Base-by-base conservation (phyloP, 106 monocot genomes). In the Acanthochlamys bracteata region DNA sequence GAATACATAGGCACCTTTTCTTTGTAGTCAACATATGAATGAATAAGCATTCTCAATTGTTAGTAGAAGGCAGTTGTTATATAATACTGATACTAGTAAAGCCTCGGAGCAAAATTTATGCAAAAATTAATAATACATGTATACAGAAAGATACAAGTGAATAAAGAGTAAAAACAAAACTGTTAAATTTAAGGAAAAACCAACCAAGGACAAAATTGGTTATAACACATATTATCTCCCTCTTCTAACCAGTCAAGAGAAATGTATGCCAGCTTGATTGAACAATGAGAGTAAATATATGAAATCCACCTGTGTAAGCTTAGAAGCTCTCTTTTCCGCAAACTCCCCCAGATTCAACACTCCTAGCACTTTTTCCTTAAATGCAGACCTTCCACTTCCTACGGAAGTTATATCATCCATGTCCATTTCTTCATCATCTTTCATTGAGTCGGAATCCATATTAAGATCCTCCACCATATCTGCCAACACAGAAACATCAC, bases 281-380 rank as follows among this genome's bases (percentile, higher is more conserved):
- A 96, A 96, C 40, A 96, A 73, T 0, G 95, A 96, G 15, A 96
- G 95, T 55, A 96, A 78, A 60, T 88, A 88, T 64, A 96, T 65
- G 74, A 96, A 96, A 62, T 90, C 90, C 46, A 82, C 90, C 60
- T 96, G 87, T 9, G 82, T 78, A 8, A 96, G 88, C 72, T 96
- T 96, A 4, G 88, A 73, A 27, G 90, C 67, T 68, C 96, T 90
- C 88, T 96, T 96, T 25, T 91, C 91, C 1, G 46, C 25, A 79
- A 91, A 91, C 76, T 96, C 84, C 27, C 90, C 96, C 64, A 83
- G 80, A 14, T 54, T 74, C 67, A 96, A 73, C 8, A 96, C 66
- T 25, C 66, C 85, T 69, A 91, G 59, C 26, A 96, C 74, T 60
- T 80, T 96, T 39, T 71, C 82, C 71, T 96, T 96, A 60, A 96